Conservation (phyloP, 495 filamentous ascomycete species). For the Parathielavia appendiculata region DNA sequence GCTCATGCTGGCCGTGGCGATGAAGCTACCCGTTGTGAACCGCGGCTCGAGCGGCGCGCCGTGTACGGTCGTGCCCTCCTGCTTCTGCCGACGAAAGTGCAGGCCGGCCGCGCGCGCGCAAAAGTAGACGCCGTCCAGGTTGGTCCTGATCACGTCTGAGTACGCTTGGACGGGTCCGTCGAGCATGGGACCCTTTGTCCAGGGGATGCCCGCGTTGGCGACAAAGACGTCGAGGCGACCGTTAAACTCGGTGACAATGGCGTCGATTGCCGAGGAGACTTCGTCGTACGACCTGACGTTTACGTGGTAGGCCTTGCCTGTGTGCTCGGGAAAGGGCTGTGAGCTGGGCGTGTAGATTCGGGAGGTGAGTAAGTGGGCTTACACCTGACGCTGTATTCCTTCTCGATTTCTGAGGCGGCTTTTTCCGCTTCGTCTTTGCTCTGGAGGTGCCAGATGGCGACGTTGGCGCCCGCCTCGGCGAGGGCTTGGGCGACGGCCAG, state of each 20-base stretch:
- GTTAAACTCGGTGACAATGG: constrained; percentile 63
- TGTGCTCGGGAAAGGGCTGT: neutral
- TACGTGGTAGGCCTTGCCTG: constrained; percentile 73
- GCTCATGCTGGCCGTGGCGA: constrained; percentile 75
- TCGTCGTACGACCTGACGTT: constrained; percentile 56
- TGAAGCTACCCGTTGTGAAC: constrained; percentile 66
- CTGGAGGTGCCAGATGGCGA: constrained; percentile 81
- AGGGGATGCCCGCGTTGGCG: constrained; percentile 73
- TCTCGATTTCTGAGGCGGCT: constrained; percentile 66
- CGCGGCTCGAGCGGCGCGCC: constrained; percentile 55
- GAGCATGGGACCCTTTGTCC: constrained; percentile 63
- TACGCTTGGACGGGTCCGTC: constrained; percentile 63
- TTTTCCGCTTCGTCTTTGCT: constrained; percentile 67
- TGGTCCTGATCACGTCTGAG: constrained; percentile 62
- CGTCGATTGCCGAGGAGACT: constrained; percentile 53
- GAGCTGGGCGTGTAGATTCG: neutral
- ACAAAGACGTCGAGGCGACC: constrained; percentile 74
- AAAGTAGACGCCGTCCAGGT: constrained; percentile 78
- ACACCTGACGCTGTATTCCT: constrained; percentile 79
- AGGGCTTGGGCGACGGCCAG: constrained; percentile 65
- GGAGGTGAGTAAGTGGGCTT: constrained; percentile 17
- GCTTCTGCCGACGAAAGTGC: constrained; percentile 57
- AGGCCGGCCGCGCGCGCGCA: constrained; percentile 71
- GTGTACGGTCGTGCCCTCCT: constrained; percentile 59
- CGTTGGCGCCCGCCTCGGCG: constrained; percentile 82